Evolutionary conservation across 768 basidiomycete genomes (phyloP), one percentile per base, ranked within the genome.

Genomic region (Punctularia strigosozonata): DNA sequence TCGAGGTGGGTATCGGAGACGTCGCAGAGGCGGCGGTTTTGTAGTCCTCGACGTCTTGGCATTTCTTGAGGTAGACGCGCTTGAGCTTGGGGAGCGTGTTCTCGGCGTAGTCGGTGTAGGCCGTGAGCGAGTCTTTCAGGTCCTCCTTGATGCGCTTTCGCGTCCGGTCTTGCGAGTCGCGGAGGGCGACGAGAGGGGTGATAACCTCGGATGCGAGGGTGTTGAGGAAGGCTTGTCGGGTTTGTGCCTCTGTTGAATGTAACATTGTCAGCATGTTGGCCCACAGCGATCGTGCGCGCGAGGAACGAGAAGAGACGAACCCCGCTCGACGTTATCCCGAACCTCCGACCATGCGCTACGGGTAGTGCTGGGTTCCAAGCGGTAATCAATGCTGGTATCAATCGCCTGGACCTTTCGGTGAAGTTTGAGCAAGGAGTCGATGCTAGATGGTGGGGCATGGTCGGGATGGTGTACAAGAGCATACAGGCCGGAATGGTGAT

Each of bases 141-240:
- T 92, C 90, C 51, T 94, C 90, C 55, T 84, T 88, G 56, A 95
- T 82, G 20, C 87, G 77, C 53, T 87, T 86, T 34, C 86, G 71
- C n/a, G 88, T 92, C 25, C 91, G 75, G 39, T 88, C 86, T 63
- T 94, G 90, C 8, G 80, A 82, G 48, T 92, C 89, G 87, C 90
- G 43, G 13, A 92, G 58, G 24, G 66, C 50, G 22, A 68, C 68
- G 37, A 94, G 62, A 6, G 78, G 77, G 40, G 60, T 71, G 42
- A 94, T 70, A n/a, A 86, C 77, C 53, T 89, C 87, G 25, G 67
- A 60, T 7, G 65, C 69, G 25, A 94, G 63, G 15, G 82, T 80
- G 18, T 68, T 58, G 30, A 84, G 66, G 58, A 92, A 83, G 1
- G 90, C 89, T 43, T 77, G 73, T 49, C 86, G 72, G 5, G 83